phyloP scores from a whole-genome alignment of 2,329 filamentous ascomycete species.

The Epichloe elymi region DNA sequence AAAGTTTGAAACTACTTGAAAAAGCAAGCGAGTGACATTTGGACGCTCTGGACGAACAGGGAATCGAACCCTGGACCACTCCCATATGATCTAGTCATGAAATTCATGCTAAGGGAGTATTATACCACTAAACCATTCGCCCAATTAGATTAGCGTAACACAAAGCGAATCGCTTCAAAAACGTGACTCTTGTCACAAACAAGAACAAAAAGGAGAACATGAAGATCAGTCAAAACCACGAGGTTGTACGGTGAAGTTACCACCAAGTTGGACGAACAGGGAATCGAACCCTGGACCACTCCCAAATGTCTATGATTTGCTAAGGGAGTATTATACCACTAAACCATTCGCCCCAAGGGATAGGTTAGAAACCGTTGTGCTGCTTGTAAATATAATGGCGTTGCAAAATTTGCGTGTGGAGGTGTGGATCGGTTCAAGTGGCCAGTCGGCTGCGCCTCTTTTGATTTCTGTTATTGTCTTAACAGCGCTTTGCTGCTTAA shows the following conservation, averaged over 20 bases:
- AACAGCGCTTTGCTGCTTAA: no score
- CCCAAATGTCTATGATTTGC: slow-evolving; percentile 8
- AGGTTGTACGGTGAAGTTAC: fast-evolving
- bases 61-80: not conserved
- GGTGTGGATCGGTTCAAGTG: not conserved
- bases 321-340: slow-evolving; percentile 14
- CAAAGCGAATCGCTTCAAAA: not conserved
- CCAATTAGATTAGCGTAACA: no score
- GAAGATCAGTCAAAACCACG: fast-evolving
- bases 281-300: slow-evolving; percentile 14
- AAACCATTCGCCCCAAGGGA: slow-evolving; percentile 9
- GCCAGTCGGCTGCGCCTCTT: no score
- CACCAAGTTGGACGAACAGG: slow-evolving; percentile 8
- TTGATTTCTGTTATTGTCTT: no score
- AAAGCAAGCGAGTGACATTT: no score
- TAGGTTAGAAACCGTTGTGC: fast-evolving
- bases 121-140: no score
- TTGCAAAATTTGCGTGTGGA: not conserved
- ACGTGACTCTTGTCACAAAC: no score
- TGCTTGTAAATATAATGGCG: not conserved
- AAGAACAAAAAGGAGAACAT: no score
- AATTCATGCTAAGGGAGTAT: no score
- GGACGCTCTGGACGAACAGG: no score
- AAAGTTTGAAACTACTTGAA: no score
- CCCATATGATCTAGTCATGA: fast-evolving